A percentile compares a stretch with the other conserved stretches of the same genome.
phyloP scores from a whole-genome alignment of 2,329 filamentous ascomycete genomes.

The Epichloe festucae region DNA sequence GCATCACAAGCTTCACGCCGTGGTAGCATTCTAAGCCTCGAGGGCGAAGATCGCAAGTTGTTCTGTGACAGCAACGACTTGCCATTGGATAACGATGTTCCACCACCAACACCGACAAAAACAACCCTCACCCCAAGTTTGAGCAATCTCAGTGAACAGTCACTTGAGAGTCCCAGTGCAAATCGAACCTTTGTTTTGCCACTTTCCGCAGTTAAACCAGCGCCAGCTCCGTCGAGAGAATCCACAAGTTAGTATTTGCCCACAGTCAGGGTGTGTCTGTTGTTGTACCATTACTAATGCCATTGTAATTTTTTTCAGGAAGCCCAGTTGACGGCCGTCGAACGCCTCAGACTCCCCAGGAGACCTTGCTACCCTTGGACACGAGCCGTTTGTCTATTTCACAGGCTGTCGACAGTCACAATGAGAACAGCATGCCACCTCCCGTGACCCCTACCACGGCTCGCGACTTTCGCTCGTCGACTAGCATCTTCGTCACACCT shows the following conservation, averaged over 20 bases:
- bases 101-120: slow-evolving; percentile 96
- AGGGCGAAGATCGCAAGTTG: slow-evolving; percentile 57
- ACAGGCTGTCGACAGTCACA: slow-evolving; percentile 31
- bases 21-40: slow-evolving; percentile 67
- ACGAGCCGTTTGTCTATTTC: slow-evolving; percentile 76
- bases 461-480: slow-evolving; percentile 36
- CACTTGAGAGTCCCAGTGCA: slow-evolving; percentile 34
- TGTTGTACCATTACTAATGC: background rate
- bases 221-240: slow-evolving; percentile 18
- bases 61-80: slow-evolving; percentile 20
- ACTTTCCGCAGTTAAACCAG: slow-evolving; percentile 25
- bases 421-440: slow-evolving; percentile 24
- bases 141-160: slow-evolving; percentile 24
- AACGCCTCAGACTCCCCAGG: slow-evolving; percentile 69
- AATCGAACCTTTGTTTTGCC: slow-evolving; percentile 30
- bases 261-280: slow-evolving; percentile 6
- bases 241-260: slow-evolving; percentile 32
- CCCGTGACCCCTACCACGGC: slow-evolving; percentile 74
- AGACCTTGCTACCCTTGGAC: slow-evolving; percentile 62
- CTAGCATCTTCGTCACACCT: slow-evolving; percentile 48
- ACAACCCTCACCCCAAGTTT: slow-evolving; percentile 34
- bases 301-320: slow-evolving; percentile 26
- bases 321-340: slow-evolving; percentile 46
- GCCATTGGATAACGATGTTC: slow-evolving; percentile 46
- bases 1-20: slow-evolving; percentile 31